Percentiles rank a stretch among this genome's conserved stretches.
These are phyloP conservation scores for Trichocladium antarcticum DNA, from an alignment of 495 filamentous ascomycete species.

Conservation along the genomic window DNA sequence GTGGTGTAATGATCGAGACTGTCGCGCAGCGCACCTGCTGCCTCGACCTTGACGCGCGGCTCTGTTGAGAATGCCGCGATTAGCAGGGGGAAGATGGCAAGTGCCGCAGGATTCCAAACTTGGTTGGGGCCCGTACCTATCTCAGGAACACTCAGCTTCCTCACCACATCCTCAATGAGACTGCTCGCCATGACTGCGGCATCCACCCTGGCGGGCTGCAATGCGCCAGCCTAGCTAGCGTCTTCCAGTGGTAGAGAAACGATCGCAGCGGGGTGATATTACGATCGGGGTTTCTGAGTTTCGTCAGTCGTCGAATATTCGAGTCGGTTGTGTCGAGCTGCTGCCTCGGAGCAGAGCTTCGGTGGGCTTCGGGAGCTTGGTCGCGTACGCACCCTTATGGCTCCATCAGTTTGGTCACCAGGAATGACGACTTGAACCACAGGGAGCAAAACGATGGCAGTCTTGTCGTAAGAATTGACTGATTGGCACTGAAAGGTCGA, in stretches of 20 bases:
- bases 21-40: slow-evolving; percentile 72
- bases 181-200: slow-evolving; percentile 41
- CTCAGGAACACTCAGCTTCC: slow-evolving; percentile 42
- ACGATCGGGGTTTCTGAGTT: background rate
- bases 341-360: background rate
- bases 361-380: background rate
- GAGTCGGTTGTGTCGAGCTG: background rate
- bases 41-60: slow-evolving; percentile 60
- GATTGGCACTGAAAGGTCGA: background rate
- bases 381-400: slow-evolving; percentile 2
- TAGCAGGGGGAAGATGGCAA: background rate
- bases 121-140: slow-evolving; percentile 30
- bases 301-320: background rate
- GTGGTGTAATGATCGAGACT: slow-evolving; percentile 59
- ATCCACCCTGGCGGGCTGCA: slow-evolving; percentile 15
- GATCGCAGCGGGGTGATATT: background rate
- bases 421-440: too few species aligned
- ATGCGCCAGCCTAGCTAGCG: slow-evolving; percentile 5
- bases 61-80: slow-evolving; percentile 38
- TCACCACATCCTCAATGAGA: slow-evolving; percentile 43
- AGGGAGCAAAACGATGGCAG: too few species aligned
- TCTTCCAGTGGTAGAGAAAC: background rate
- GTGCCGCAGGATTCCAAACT: background rate
- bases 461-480: too few species aligned
- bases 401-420: background rate